These are phyloP conservation scores for Mucor indicus DNA, from an alignment of 371 early-diverging fungal species.

Conservation along the genomic window DNA sequence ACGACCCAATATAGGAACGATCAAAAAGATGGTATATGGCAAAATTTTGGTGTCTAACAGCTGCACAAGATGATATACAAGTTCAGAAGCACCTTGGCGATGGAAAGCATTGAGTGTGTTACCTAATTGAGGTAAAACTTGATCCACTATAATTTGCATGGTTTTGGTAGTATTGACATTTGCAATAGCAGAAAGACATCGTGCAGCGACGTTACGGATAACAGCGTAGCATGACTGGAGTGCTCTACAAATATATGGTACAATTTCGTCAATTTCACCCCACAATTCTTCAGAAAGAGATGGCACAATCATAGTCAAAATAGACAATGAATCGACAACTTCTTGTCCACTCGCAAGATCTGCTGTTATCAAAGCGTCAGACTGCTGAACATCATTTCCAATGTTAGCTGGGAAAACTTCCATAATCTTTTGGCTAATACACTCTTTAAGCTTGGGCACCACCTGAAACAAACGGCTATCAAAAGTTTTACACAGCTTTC, in stretches of 20 bases:
- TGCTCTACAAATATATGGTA: slow-evolving; percentile 63
- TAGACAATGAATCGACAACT: slow-evolving; percentile 75
- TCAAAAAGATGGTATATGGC: slow-evolving; percentile 93
- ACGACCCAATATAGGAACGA: slow-evolving; percentile 95
- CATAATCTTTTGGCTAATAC: slow-evolving; percentile 53
- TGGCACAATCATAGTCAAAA: slow-evolving; percentile 68
- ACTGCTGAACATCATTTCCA: slow-evolving; percentile 12
- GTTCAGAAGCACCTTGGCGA: slow-evolving; percentile 90
- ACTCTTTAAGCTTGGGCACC: slow-evolving; percentile 83
- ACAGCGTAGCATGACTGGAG: slow-evolving; percentile 73
- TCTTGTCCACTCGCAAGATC: slow-evolving; percentile 58
- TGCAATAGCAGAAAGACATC: slow-evolving; percentile 74
- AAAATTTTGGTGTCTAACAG: slow-evolving; percentile 72
- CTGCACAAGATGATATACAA: slow-evolving; percentile 64
- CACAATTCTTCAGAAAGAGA: slow-evolving; percentile 55
- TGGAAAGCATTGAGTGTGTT: slow-evolving; percentile 65
- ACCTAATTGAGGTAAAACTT: slow-evolving; percentile 76
- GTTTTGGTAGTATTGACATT: slow-evolving; percentile 64
- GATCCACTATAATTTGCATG: slow-evolving; percentile 79
- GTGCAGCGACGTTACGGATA: slow-evolving; percentile 79
- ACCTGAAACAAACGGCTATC: slow-evolving; percentile 64
- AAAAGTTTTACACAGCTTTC: slow-evolving; percentile 70
- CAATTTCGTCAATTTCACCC: slow-evolving; percentile 47
- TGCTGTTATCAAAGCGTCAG: slow-evolving; percentile 27
- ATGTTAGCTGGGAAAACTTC: slow-evolving; percentile 24